Conservation (phyloP, 2,329 filamentous ascomycete genomes). For the Sordariomycetes sp. region DNA sequence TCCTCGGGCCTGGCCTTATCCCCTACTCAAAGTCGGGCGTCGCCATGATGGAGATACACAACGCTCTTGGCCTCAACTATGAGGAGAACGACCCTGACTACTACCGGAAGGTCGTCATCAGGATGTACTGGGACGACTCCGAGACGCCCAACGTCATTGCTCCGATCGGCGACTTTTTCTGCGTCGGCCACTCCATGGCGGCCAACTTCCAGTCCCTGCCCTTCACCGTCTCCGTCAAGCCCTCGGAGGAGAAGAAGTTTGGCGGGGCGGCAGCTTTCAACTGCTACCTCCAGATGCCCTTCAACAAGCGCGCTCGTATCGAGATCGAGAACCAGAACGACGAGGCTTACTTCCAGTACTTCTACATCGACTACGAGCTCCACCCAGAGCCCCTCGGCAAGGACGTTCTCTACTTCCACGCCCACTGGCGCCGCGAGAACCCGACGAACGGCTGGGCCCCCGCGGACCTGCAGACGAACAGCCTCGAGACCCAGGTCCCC, state of each 20-base stretch:
- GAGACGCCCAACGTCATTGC: constrained; percentile 16
- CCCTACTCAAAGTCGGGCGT: constrained; percentile 19
- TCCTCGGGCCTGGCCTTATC: constrained; percentile 17
- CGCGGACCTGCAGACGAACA: constrained; percentile 16
- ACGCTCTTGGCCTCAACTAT: constrained; percentile 17
- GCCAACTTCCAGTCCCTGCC: constrained; percentile 19
- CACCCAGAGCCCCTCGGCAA: constrained; percentile 11
- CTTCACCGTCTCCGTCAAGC: constrained; percentile 18
- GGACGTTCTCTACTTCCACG: constrained; percentile 19
- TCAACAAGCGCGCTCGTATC: constrained; percentile 19
- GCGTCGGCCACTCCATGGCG: constrained; percentile 16
- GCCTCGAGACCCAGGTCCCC: constrained; percentile 16
- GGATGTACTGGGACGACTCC: constrained; percentile 20
- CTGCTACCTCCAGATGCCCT: constrained; percentile 18
- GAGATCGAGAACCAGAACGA: constrained; percentile 20
- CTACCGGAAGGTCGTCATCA: constrained; percentile 19
- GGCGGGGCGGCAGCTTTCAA: constrained; percentile 19
- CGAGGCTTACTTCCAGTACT: constrained; percentile 18
- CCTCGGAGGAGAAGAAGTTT: constrained; percentile 18
- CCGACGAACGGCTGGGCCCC: constrained; percentile 19
- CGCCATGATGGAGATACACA: constrained; percentile 19
- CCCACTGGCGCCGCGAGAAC: constrained; percentile 18
- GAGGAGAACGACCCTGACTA: constrained; percentile 19
- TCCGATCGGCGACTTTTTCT: constrained; percentile 18
- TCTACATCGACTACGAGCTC: constrained; percentile 21